These are phyloP conservation scores for Ophiostoma piceae DNA, from an alignment of 2,329 filamentous ascomycete genomes.

Conservation along the genomic window DNA sequence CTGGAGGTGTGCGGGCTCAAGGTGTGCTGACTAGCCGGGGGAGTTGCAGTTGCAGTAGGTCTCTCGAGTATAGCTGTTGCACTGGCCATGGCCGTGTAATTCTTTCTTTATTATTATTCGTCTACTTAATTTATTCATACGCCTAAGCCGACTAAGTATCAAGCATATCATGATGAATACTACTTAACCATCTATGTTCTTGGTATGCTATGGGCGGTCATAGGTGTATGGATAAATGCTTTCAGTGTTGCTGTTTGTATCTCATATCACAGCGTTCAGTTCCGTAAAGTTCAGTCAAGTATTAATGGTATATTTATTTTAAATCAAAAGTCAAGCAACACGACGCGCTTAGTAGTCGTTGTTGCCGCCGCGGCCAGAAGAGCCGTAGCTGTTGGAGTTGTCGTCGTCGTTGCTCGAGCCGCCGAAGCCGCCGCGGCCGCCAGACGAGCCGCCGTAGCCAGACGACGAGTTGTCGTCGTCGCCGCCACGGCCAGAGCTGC, in stretches of 20 bases:
- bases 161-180: no score
- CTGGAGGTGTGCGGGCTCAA: constrained; percentile 69
- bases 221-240: no score
- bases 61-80: background rate
- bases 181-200: no score
- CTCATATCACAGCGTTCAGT: background rate
- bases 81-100: background rate
- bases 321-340: background rate
- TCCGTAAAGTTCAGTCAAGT: background rate
- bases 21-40: constrained; percentile 50
- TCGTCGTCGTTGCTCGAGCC: constrained; percentile 16
- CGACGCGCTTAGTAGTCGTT: constrained; percentile 22
- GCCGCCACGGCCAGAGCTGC: constrained; percentile 22
- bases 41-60: background rate
- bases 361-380: constrained; percentile 23
- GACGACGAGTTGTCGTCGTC: constrained; percentile 18
- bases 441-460: constrained; percentile 27
- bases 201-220: no score
- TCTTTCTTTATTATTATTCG: background rate
- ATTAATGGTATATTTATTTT: background rate
- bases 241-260: no score
- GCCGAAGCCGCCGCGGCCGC: constrained; percentile 22
- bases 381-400: constrained; percentile 27
- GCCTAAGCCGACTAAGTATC: no score
- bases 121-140: background rate